Evolutionary conservation across 2,329 filamentous ascomycete species (phyloP).

Genomic region (Dactylellina parvicollis): DNA sequence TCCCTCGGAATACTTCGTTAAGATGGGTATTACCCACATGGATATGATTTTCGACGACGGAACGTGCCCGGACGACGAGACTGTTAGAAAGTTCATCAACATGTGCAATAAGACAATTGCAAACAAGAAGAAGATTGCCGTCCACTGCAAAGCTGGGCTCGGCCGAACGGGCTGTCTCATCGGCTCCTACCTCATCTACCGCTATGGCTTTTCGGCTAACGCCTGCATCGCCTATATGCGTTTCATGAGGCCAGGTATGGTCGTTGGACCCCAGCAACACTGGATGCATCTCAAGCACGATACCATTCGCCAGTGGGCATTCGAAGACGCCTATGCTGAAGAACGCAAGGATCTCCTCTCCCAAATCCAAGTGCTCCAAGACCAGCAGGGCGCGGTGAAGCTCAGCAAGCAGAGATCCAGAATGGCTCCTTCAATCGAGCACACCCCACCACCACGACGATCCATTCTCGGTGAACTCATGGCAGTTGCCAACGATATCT

Average conservation of each 20-base stretch:
- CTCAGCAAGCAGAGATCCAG: slow-evolving; percentile 60
- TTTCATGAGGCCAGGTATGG: slow-evolving; percentile 99
- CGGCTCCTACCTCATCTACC: slow-evolving; percentile 96
- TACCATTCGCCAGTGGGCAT: slow-evolving; percentile 98
- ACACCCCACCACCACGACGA: slow-evolving; percentile 69
- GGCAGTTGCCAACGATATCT: slow-evolving; percentile 71
- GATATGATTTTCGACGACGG: slow-evolving; percentile 99
- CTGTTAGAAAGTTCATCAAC: slow-evolving; percentile 94
- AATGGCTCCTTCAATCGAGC: slow-evolving; percentile 59
- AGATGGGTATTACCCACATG: slow-evolving; percentile 90
- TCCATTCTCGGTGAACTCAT: slow-evolving; percentile 94
- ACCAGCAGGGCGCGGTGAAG: slow-evolving; percentile 65
- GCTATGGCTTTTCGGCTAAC: slow-evolving; percentile 95
- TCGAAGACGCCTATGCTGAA: slow-evolving; percentile 69
- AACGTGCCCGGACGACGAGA: slow-evolving; percentile 86
- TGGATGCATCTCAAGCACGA: slow-evolving; percentile 98
- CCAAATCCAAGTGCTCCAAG: slow-evolving; percentile 65
- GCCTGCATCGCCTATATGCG: slow-evolving; percentile 98
- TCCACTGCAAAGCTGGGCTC: slow-evolving; percentile 97
- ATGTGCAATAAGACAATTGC: slow-evolving; percentile 95
- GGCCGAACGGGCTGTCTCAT: slow-evolving; percentile 96
- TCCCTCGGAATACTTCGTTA: slow-evolving; percentile 95
- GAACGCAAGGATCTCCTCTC: slow-evolving; percentile 82
- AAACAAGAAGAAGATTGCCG: slow-evolving; percentile 88
- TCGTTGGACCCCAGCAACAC: slow-evolving; percentile 97